Percentiles rank a stretch among this genome's conserved stretches.
These are phyloP conservation scores for Fusarium mexicanum DNA, from an alignment of 2,329 filamentous ascomycete genomes.

Conservation along the genomic window DNA sequence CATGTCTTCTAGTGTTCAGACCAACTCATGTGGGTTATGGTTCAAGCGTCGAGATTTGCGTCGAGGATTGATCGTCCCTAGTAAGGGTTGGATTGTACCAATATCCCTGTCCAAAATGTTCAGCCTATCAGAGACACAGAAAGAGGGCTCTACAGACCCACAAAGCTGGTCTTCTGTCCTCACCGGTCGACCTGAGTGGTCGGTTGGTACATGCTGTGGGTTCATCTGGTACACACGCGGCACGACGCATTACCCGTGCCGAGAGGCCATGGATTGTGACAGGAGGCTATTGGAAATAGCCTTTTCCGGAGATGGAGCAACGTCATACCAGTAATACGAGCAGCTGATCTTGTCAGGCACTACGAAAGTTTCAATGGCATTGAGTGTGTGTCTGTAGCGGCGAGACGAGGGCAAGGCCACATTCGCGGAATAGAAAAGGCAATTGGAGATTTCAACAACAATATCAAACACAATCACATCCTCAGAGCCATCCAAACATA, in stretches of 20 bases:
- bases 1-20: neutral
- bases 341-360: neutral
- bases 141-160: conserved; percentile 7
- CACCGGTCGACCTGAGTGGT: conserved; percentile 26
- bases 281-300: neutral
- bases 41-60: conserved; percentile 13
- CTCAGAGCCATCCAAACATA: neutral
- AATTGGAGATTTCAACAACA: neutral
- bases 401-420: neutral
- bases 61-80: conserved; percentile 12
- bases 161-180: conserved; percentile 15
- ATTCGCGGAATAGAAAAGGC: neutral
- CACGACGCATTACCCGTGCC: neutral
- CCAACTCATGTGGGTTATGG: conserved; percentile 9
- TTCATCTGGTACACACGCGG: neutral
- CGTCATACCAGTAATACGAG: neutral
- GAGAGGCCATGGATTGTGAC: neutral
- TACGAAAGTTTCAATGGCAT: neutral
- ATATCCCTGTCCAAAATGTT: conserved; percentile 3
- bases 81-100: conserved; percentile 1
- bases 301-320: neutral
- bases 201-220: neutral
- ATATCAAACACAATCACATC: neutral
- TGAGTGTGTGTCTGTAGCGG: too few relatives aligned
- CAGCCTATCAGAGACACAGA: conserved; percentile 1